Conservation (phyloP, 345 rosid genomes). For the Kandelia obovata region DNA sequence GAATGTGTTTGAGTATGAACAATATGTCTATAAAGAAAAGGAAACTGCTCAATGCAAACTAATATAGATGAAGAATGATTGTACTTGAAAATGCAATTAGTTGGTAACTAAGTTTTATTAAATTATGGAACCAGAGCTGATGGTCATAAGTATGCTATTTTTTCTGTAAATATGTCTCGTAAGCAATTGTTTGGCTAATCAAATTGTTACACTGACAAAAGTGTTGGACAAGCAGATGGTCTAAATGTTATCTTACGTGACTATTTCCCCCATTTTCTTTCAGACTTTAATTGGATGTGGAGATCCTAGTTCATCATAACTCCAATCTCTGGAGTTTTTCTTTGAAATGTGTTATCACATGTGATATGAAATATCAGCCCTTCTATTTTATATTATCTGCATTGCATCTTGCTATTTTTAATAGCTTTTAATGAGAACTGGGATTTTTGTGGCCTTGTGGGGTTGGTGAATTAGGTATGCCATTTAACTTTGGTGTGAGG, state of each 20-base stretch:
- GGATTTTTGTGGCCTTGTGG: neutral
- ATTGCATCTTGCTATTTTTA: neutral
- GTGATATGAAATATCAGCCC: too few species aligned
- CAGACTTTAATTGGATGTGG: neutral
- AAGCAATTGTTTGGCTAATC: neutral
- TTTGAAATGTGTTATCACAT: neutral
- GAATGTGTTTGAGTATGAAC: too few species aligned
- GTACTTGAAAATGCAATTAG: neutral
- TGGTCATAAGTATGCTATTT: neutral
- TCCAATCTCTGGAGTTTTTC: neutral
- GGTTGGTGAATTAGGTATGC: neutral
- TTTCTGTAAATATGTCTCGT: neutral
- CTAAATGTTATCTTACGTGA: neutral
- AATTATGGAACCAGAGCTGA: neutral
- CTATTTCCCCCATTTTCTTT: neutral
- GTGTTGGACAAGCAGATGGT: too few species aligned
- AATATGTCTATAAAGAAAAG: too few species aligned
- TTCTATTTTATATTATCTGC: neutral
- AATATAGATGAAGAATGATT: neutral
- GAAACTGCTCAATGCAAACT: too few species aligned
- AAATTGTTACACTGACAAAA: too few species aligned
- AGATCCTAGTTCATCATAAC: neutral
- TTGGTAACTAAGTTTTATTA: neutral
- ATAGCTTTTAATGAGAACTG: neutral
- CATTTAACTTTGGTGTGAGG: too few species aligned